Evolutionary conservation across 768 basidiomycete species (phyloP).

Genomic region (Suillus weaverae): DNA sequence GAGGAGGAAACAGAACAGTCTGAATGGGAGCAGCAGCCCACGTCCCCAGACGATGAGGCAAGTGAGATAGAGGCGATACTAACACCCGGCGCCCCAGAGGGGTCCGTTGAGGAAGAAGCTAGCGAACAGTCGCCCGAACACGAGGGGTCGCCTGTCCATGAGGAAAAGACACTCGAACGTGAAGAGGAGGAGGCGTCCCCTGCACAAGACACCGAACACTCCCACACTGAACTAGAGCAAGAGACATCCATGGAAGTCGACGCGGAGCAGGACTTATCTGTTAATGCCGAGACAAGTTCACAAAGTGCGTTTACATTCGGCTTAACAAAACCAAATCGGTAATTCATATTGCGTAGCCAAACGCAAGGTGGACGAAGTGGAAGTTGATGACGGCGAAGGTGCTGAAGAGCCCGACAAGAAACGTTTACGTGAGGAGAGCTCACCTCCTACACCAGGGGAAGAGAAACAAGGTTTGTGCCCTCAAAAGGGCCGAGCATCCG

Average conservation of each 20-base stretch:
- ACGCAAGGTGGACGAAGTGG: slow-evolving; percentile 62
- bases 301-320: neutral
- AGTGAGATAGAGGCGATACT: slow-evolving; percentile 6
- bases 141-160: neutral
- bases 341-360: slow-evolving; percentile 44
- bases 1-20: neutral
- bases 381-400: slow-evolving; percentile 46
- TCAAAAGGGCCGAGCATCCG: neutral
- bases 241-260: slow-evolving; percentile 26
- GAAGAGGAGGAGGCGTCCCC: neutral
- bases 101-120: neutral
- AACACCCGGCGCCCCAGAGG: neutral
- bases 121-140: neutral
- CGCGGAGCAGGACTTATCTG: neutral
- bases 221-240: slow-evolving; percentile 37
- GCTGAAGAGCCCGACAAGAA: slow-evolving; percentile 54
- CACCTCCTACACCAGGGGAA: slow-evolving; percentile 52
- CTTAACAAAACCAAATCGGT: neutral
- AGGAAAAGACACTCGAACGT: neutral
- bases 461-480: slow-evolving; percentile 51
- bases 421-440: slow-evolving; percentile 64
- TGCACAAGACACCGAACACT: slow-evolving; percentile 20
- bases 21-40: neutral
- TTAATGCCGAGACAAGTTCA: neutral
- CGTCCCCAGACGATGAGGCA: slow-evolving; percentile 1